Evolutionary conservation across 352 stramenopile genomes (phyloP).

Genomic region (Globisporangium yorkense): DNA sequence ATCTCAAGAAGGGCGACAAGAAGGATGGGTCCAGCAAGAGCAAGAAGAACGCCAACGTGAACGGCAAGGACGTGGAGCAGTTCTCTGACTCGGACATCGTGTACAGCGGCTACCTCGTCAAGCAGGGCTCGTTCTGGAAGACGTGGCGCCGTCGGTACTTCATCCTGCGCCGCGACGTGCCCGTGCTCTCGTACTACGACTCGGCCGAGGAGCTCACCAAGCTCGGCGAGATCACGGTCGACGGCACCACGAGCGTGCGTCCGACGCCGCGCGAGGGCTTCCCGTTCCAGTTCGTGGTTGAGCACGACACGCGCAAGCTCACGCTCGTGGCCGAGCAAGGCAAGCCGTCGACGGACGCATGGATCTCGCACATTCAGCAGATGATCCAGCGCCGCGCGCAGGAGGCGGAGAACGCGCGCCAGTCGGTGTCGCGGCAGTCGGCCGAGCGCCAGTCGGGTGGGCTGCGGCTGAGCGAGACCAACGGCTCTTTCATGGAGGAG

Average conservation of each 20-base stretch:
- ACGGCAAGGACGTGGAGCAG: slow-evolving; percentile 73
- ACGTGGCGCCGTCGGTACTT: slow-evolving; percentile 81
- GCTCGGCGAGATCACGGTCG: slow-evolving; percentile 70
- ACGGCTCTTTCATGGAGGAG: slow-evolving; percentile 32
- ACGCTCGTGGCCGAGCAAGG: slow-evolving; percentile 65
- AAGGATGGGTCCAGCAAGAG: slow-evolving; percentile 16
- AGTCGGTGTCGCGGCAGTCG: slow-evolving; percentile 31
- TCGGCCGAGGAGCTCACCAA: slow-evolving; percentile 73
- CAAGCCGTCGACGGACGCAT: slow-evolving; percentile 41
- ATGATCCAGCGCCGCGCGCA: slow-evolving; percentile 35
- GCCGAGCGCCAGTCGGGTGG: slow-evolving; percentile 13
- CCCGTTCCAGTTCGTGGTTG: slow-evolving; percentile 60
- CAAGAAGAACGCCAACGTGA: slow-evolving; percentile 63
- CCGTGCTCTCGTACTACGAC: slow-evolving; percentile 78
- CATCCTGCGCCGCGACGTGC: slow-evolving; percentile 68
- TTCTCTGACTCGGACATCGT: slow-evolving; percentile 85
- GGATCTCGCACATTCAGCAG: slow-evolving; percentile 54
- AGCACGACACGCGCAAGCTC: slow-evolving; percentile 60
- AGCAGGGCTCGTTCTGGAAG: slow-evolving; percentile 87
- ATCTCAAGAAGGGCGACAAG: slow-evolving; percentile 43
- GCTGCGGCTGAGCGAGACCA: slow-evolving; percentile 29
- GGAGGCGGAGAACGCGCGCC: slow-evolving; percentile 22
- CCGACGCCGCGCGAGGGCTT: slow-evolving; percentile 46
- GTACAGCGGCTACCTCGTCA: slow-evolving; percentile 71
- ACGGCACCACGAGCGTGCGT: slow-evolving; percentile 52